Evolutionary conservation across 768 basidiomycete genomes (phyloP), one percentile per base, ranked within the genome.

Genomic region (Lactifluus pinguis): DNA sequence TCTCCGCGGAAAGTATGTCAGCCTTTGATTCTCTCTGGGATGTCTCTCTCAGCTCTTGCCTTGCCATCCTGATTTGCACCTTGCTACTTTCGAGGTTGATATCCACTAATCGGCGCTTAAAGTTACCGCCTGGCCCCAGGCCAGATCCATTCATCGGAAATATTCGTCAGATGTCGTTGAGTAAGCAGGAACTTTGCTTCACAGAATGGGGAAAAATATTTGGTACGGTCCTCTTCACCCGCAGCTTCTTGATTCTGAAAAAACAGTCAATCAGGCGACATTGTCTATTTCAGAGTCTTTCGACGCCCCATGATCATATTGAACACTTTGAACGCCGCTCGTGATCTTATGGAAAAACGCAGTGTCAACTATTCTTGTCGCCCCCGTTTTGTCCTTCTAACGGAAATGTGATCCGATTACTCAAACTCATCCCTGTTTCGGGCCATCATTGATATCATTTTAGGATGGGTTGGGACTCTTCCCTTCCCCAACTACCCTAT

Each of bases 281-380:
- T 76, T 30, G 66, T 74, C 29, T 72, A 69, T 60, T 65, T 70
- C 34, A 65, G 55, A 9, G 47, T 75, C 32, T 69, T 75, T 53
- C 61, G 64, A 15, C 66, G 67, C 21, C 64, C 71, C 5, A 62
- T 72, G 44, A 39, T 75, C 14, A 64, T 76, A 9, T 52, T 76
- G 38, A 74, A 72, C 61, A 70, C 75, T 3, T 47, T 68, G n/a
- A 51, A 64, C 39, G 70, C 68, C n/a, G 73, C 73, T 29, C 64
- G 60, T 15, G 74, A 75, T 42, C 68, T 76, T 17, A 60, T 76
- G 55, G 73, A 74, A 53, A 71, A 71, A 55, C 68, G 70, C 10
- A 68, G 71, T 52, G 45, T 59, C 13, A 71, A 69, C 39, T 75
- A 72, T 60, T 72, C 75, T 14, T 72, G 69, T 62, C 66, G 74